A percentile compares a stretch with the other conserved stretches of the same genome.
Evolutionary conservation across 768 basidiomycete genomes (phyloP).

Genomic region (Pleurotus sapidus): DNA sequence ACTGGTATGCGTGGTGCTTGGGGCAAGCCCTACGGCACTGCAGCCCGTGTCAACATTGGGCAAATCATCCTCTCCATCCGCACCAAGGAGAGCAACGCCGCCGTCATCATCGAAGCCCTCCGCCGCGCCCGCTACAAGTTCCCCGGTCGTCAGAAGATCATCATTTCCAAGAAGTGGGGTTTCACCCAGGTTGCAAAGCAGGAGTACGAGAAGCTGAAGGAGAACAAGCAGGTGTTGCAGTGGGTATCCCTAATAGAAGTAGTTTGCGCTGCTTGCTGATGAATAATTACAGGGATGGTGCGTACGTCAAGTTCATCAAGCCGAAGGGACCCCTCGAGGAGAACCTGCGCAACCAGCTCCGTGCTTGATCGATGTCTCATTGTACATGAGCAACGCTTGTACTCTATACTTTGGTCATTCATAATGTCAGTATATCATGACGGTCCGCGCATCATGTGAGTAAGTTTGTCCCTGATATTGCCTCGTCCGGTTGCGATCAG

Average conservation of each 20-base stretch:
- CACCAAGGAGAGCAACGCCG: constrained; percentile 82
- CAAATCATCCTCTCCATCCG: constrained; percentile 89
- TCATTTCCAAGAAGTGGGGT: constrained; percentile 97
- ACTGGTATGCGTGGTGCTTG: constrained; percentile 99
- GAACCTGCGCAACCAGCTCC: constrained; percentile 83
- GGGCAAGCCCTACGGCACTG: constrained; percentile 98
- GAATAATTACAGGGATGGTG: constrained; percentile 68
- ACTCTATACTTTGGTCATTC: too few species aligned
- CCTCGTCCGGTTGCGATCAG: constrained; percentile 28
- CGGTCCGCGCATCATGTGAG: too few species aligned
- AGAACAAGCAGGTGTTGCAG: constrained; percentile 87
- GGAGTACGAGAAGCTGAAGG: constrained; percentile 87
- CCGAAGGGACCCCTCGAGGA: constrained; percentile 82
- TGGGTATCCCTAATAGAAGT: constrained; percentile 36
- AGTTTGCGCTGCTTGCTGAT: neutral
- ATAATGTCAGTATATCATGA: too few species aligned
- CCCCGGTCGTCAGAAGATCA: constrained; percentile 98
- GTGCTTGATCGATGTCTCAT: constrained; percentile 45
- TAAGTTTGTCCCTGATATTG: neutral
- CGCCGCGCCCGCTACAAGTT: constrained; percentile 99
- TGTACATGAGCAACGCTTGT: neutral
- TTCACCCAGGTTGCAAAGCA: constrained; percentile 93
- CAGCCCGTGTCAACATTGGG: constrained; percentile 95
- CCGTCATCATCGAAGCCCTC: constrained; percentile 94
- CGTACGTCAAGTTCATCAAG: constrained; percentile 92